Conservation (phyloP, 78 protist genomes). For the Dictyostelium firmibasis region DNA sequence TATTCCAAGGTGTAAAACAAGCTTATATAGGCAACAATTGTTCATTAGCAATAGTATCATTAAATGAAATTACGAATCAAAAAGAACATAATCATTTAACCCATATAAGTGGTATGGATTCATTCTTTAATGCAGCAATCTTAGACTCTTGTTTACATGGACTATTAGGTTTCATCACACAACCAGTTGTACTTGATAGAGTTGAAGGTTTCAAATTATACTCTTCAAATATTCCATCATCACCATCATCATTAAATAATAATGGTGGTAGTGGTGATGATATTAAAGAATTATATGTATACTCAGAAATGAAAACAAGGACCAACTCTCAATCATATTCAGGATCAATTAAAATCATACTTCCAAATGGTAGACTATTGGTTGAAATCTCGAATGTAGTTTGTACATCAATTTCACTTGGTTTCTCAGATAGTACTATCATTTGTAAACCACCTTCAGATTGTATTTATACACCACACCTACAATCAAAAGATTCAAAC, state of each 20-base stretch:
- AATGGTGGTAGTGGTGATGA: not conserved
- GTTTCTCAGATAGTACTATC: not conserved
- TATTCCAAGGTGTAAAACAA: slow-evolving; percentile 4
- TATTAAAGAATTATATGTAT: not conserved
- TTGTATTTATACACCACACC: not conserved
- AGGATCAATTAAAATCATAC: not conserved
- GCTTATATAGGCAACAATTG: not conserved
- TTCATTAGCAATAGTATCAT: not conserved
- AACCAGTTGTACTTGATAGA: slow-evolving; percentile 37
- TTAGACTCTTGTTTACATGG: slow-evolving; percentile 58
- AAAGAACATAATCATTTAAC: not conserved
- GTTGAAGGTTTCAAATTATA: slow-evolving; percentile 14
- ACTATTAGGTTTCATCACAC: not conserved
- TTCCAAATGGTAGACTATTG: not conserved
- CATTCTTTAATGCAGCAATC: slow-evolving; percentile 29
- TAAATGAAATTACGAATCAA: not conserved
- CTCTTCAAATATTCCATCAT: not conserved
- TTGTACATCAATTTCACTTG: not conserved
- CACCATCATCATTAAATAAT: not conserved
- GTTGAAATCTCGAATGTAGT: not conserved
- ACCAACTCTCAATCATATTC: not conserved
- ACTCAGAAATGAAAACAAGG: not conserved
- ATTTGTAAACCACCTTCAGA: not conserved
- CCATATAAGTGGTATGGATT: not conserved
- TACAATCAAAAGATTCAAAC: not conserved